Base-by-base conservation (phyloP, 441 rosid genomes). In the Pelargonium exstipulatum region DNA sequence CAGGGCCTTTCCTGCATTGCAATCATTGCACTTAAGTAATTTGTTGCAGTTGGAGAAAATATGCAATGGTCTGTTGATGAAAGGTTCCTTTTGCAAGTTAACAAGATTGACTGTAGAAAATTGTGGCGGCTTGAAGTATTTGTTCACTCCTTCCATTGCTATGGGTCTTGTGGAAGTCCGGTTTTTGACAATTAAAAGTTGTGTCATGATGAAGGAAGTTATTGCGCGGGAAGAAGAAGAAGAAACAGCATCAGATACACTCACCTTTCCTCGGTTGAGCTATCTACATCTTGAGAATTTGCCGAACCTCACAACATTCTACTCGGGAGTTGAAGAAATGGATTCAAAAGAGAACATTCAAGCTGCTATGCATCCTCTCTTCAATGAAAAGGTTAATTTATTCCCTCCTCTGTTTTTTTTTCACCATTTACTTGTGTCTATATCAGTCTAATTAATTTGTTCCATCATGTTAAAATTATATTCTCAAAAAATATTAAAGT, bases 91-190 rank as follows among this genome's bases (percentile, higher is more conserved):
- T n/a, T n/a, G n/a, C n/a, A n/a, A n/a, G n/a, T n/a, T n/a, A n/a
- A n/a, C n/a, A n/a, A n/a, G n/a, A n/a, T n/a, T n/a, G n/a, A n/a
- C n/a, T n/a, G n/a, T n/a, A n/a, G n/a, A 53, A n/a, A 45, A 17
- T 1, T 77, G 80, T 62, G 17, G 49, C 0, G 49, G 60, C n/a
- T 14, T 73, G 9, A 73, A 66, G 16, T 55, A 66, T 63, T 0
- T 73, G 13, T 73, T 77, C 5, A 1, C 80, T 10, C 37, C 63
- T n/a, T 66, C 71, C 5, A 9, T 55, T 0, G 48, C 64, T 5
- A 32, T 5, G 61, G 65, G 45, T 18, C 49, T 45, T 45, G n/a
- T 0, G 49, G 2, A 0, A 2, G 1, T 45, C 13, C 49, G 4
- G 10, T 2, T 3, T 2, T 12, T 45, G 49, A 45, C 49, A 12